Evolutionary conservation across 306 rosid genomes (phyloP).

Genomic region (Begonia fuchsioides): DNA sequence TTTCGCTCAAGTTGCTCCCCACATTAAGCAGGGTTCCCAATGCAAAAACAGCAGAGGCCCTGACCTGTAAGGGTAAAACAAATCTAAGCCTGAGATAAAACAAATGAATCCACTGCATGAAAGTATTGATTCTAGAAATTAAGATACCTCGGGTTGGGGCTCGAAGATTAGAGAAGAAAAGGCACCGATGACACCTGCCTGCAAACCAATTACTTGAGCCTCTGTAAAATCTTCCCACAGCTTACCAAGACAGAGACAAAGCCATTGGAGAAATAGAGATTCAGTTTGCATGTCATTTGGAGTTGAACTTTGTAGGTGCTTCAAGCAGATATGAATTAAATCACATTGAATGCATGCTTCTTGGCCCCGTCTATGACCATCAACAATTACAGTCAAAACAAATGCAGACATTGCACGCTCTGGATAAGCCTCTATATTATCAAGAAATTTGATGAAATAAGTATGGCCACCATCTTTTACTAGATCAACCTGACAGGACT

Average conservation of each 20-base stretch:
- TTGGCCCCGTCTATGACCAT: slow-evolving; percentile 89
- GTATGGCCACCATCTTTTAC: slow-evolving; percentile 92
- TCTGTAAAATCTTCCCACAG: slow-evolving; percentile 84
- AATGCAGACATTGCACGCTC: slow-evolving; percentile 99
- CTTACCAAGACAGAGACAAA: slow-evolving; percentile 93
- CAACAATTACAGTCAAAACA: slow-evolving; percentile 94
- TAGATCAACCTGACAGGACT: slow-evolving; percentile 98
- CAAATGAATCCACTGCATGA: background rate
- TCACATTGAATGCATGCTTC: slow-evolving; percentile 88
- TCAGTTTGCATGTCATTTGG: slow-evolving; percentile 73
- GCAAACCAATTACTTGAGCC: slow-evolving; percentile 77
- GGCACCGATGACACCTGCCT: slow-evolving; percentile 64
- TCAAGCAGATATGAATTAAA: slow-evolving; percentile 73
- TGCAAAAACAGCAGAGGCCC: slow-evolving; percentile 95
- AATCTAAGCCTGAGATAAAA: too few relatives aligned
- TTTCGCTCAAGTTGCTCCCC: slow-evolving; percentile 52
- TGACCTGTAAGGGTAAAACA: slow-evolving; percentile 51
- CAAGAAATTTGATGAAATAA: slow-evolving; percentile 92
- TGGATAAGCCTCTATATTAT: slow-evolving; percentile 81
- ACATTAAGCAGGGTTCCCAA: slow-evolving; percentile 86
- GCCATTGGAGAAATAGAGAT: slow-evolving; percentile 97
- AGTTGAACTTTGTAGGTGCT: slow-evolving; percentile 75
- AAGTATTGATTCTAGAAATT: slow-evolving; percentile 7
- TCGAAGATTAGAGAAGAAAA: slow-evolving; percentile 54
- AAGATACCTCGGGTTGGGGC: slow-evolving; percentile 84